phyloP scores from a whole-genome alignment of 2,329 filamentous ascomycete species.

The Scleromitrula shiraiana region DNA sequence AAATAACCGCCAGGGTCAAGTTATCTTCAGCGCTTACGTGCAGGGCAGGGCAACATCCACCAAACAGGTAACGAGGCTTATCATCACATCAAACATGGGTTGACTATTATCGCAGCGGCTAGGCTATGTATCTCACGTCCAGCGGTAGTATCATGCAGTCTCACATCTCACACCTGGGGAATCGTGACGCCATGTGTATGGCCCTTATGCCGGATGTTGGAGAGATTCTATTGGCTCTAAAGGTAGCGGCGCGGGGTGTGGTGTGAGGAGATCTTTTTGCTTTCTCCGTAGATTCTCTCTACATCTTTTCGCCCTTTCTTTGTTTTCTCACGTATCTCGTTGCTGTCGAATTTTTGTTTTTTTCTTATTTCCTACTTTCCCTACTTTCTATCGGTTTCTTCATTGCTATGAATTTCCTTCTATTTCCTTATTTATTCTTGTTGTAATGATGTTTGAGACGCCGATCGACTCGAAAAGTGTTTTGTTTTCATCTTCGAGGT shows the following conservation, averaged over 20 bases:
- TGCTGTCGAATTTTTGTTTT: constrained; percentile 7
- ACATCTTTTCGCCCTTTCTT: constrained; percentile 9
- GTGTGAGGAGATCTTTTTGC: constrained; percentile 5
- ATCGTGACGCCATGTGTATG: constrained; percentile 7
- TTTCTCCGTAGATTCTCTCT: constrained; percentile 10
- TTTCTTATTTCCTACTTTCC: constrained; percentile 21
- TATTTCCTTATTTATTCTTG: constrained; percentile 16
- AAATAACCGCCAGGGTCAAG: constrained; percentile 7
- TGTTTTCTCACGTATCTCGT: constrained; percentile 2
- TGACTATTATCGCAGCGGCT: constrained; percentile 4
- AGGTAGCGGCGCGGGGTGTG: constrained; percentile 10
- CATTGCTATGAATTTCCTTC: constrained; percentile 11
- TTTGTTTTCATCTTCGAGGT: constrained; percentile 24
- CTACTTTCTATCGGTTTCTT: constrained; percentile 18
- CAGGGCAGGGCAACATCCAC: constrained; percentile 5
- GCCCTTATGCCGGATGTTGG: constrained; percentile 4
- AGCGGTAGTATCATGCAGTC: constrained; percentile 11
- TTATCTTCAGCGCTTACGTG: constrained; percentile 9
- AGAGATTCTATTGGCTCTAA: constrained; percentile 12
- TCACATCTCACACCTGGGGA: constrained; percentile 2
- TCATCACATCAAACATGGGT: constrained; percentile 11
- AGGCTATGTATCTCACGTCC: constrained; percentile 7
- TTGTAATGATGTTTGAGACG: constrained; percentile 30
- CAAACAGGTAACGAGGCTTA: constrained; percentile 9
- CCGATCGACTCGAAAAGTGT: constrained; percentile 26